A percentile compares a stretch with the other conserved stretches of the same genome.
phyloP scores from a whole-genome alignment of 306 rosid species.

The Cajanus cajan region DNA sequence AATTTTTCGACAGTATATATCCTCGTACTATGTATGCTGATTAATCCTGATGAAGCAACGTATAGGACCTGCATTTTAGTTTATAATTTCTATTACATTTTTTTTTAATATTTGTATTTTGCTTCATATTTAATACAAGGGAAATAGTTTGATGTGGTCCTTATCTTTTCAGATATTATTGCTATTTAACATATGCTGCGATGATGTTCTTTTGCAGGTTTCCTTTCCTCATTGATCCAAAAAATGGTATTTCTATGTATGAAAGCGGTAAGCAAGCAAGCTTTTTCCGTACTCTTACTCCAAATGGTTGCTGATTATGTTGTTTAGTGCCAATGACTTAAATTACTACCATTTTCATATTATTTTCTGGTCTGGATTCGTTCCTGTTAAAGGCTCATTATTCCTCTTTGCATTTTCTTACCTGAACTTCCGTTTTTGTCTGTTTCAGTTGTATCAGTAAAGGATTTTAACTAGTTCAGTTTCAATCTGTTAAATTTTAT shows the following conservation, averaged over 20 bases:
- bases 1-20: neutral
- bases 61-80: neutral
- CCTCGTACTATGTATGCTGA: neutral
- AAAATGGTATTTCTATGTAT: constrained; percentile 60
- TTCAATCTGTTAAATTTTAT: neutral
- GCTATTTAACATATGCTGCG: neutral
- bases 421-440: neutral
- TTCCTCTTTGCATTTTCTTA: constrained; percentile 6
- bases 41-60: neutral
- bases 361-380: constrained; percentile 2
- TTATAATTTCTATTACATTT: constrained; percentile 12
- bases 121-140: neutral
- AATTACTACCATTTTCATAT: neutral
- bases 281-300: constrained; percentile 18
- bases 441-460: constrained; percentile 1
- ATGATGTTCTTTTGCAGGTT: constrained; percentile 58
- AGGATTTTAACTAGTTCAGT: constrained; percentile 7
- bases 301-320: constrained; percentile 11
- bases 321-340: constrained; percentile 10
- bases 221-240: constrained; percentile 84
- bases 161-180: constrained; percentile 18
- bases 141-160: neutral
- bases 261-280: constrained; percentile 74
- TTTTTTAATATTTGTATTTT: neutral
- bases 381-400: neutral